phyloP scores from a whole-genome alignment of 2,329 filamentous ascomycete species.

The Cercospora zeina region DNA sequence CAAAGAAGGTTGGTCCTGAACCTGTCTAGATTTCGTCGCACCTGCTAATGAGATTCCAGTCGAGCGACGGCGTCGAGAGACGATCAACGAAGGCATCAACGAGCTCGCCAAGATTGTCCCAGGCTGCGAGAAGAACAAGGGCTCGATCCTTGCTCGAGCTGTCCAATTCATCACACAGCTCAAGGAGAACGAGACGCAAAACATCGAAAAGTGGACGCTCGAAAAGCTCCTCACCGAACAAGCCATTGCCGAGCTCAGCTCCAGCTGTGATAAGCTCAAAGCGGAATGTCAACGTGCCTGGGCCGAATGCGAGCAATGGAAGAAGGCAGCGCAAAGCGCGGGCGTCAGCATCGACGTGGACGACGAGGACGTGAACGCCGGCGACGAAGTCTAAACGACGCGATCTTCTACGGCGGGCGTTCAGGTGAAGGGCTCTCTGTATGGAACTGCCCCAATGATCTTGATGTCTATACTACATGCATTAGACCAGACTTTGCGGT shows the following conservation, averaged over 20 bases:
- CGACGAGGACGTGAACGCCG: slow-evolving; percentile 25
- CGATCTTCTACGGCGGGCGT: neutral
- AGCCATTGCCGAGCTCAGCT: slow-evolving; percentile 82
- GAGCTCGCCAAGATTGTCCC: slow-evolving; percentile 97
- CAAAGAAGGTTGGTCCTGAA: slow-evolving; percentile 75
- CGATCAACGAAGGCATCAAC: slow-evolving; percentile 98
- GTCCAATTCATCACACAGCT: slow-evolving; percentile 93
- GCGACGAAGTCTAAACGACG: slow-evolving; percentile 14
- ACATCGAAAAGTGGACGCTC: slow-evolving; percentile 90
- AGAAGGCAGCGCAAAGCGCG: slow-evolving; percentile 53
- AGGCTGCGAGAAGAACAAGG: slow-evolving; percentile 98
- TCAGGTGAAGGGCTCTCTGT: neutral
- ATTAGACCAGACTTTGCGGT: slow-evolving; percentile 1
- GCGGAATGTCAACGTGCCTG: slow-evolving; percentile 75
- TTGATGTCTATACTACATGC: neutral
- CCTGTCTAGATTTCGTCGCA: neutral
- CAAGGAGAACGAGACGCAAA: slow-evolving; percentile 89
- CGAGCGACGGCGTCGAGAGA: slow-evolving; percentile 92
- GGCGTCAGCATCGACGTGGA: slow-evolving; percentile 35
- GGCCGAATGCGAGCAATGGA: slow-evolving; percentile 76
- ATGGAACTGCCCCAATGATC: neutral
- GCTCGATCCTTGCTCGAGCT: slow-evolving; percentile 88
- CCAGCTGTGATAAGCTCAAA: slow-evolving; percentile 84
- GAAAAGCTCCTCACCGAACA: slow-evolving; percentile 89
- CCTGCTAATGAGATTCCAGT: slow-evolving; percentile 57